Evolutionary conservation across 2,329 filamentous ascomycete genomes (phyloP).

Genomic region (Pseudogymnoascus sp.): DNA sequence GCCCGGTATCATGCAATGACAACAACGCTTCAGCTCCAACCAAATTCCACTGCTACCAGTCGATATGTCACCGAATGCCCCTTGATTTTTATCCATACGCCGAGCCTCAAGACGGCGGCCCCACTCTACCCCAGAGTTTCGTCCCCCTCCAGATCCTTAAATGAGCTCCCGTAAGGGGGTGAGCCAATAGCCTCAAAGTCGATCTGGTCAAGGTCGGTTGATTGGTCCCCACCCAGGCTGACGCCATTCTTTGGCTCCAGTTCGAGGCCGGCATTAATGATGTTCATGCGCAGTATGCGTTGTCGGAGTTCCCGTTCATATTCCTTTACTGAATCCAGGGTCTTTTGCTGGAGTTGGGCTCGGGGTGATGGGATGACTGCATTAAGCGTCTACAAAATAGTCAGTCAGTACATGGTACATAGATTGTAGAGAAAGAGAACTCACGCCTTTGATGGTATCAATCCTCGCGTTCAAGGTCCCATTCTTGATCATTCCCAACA

Average conservation of each 20-base stretch:
- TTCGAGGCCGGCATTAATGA: constrained; percentile 69
- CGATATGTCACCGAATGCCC: neutral
- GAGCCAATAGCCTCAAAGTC: constrained; percentile 2
- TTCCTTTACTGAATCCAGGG: constrained; percentile 58
- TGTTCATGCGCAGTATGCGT: constrained; percentile 69
- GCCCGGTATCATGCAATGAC: constrained; percentile 7
- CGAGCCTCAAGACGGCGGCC: constrained; percentile 4
- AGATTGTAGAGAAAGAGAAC: constrained; percentile 14
- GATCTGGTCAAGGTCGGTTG: neutral
- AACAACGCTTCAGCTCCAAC: constrained; percentile 7
- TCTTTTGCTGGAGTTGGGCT: constrained; percentile 60
- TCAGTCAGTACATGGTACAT: constrained; percentile 18
- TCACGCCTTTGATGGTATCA: constrained; percentile 70
- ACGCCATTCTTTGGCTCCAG: constrained; percentile 36
- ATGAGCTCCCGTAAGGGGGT: neutral
- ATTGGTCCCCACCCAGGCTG: neutral
- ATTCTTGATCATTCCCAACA: constrained; percentile 69
- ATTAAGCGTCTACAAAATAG: constrained; percentile 54
- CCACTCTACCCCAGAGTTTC: constrained; percentile 7
- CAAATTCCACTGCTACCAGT: constrained; percentile 1
- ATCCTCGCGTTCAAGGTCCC: constrained; percentile 71
- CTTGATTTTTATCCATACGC: neutral
- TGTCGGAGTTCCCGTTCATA: constrained; percentile 72
- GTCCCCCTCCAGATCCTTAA: constrained; percentile 6
- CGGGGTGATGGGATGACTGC: constrained; percentile 62